A percentile compares a stretch with the other conserved stretches of the same genome.
Conservation (phyloP, 2,329 filamentous ascomycete genomes). For the Diaporthe humulicola region DNA sequence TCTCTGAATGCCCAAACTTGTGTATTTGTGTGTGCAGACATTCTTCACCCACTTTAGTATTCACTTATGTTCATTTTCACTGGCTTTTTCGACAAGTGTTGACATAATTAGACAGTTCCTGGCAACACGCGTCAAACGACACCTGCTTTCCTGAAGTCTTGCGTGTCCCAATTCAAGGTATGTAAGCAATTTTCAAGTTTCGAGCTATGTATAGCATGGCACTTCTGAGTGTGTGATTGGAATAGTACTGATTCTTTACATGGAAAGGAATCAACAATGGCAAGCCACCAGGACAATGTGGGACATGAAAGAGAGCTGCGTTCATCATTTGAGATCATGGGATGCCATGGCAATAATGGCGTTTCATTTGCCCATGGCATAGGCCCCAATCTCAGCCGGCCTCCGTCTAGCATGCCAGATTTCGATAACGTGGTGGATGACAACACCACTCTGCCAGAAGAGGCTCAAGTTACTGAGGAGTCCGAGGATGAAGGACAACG, state of each 20-base stretch:
- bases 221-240: neutral
- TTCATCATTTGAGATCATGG: slow-evolving; percentile 30
- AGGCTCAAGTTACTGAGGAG: neutral
- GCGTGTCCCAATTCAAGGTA: neutral
- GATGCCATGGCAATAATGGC: too few relatives aligned
- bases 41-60: neutral
- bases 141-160: neutral
- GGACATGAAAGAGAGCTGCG: neutral
- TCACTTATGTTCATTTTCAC: neutral
- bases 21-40: neutral
- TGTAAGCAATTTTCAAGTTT: neutral
- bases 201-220: neutral
- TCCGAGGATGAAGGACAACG: too few relatives aligned
- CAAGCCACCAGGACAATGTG: too few relatives aligned
- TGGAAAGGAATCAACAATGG: neutral
- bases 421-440: accelerated
- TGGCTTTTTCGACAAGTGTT: neutral
- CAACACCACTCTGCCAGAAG: neutral
- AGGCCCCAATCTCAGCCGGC: neutral
- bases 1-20: neutral
- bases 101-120: neutral
- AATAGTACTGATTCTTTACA: neutral
- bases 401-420: neutral
- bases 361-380: too few relatives aligned
- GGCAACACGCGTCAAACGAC: neutral